Base-by-base conservation (phyloP, 2,329 filamentous ascomycete species). In the Leptographium lundbergii region DNA sequence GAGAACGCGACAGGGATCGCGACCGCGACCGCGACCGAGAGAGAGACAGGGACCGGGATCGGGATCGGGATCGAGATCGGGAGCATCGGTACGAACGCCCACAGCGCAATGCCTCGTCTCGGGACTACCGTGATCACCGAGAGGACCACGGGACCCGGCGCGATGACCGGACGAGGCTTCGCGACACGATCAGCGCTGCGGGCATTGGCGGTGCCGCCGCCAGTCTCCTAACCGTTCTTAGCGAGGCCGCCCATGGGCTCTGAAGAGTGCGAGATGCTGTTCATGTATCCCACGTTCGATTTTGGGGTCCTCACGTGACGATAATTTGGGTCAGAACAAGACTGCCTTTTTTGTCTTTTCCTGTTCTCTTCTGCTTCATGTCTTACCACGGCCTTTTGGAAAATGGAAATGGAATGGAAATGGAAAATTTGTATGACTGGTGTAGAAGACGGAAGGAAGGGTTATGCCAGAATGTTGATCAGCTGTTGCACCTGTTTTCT, bases 171-270 rank as follows among this genome's bases (percentile, higher is more conserved):
- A 71, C 75, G 77, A 39, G 62, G 34, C 56, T 62, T 69, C 77
- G 77, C 54, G 80, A 82, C 62, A 77, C 80, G 19, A 72, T 84
- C 4, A 75, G 77, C 2, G 80, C 79, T 0, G 82, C 81, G 6
- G 78, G 82, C 1, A 79, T 86, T 34, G 82, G 82, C 4, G 80
- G 82, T 11, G 81, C 81, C 0, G 81, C 82, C 0, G 81, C 77
- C 3, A 82, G 80, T 57, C 68, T 85, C 61, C 65, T 85, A 53
- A 78, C 77, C 58, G 80, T 84, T 1, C 69, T 85, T 36, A 76
- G 78, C 4, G 81, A 85, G 66, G 81, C 81, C 29, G 81, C 80
- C 7, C 64, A 66, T 6, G 67, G 61, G 45, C 63, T 66, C 52
- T 72, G 54, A 60, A 50, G 10, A 1, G 2, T 14, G 34, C 22